A percentile compares a stretch with the other conserved stretches of the same genome.
Evolutionary conservation across 768 basidiomycete species (phyloP).

Genomic region (Tricholoma furcatifolium): DNA sequence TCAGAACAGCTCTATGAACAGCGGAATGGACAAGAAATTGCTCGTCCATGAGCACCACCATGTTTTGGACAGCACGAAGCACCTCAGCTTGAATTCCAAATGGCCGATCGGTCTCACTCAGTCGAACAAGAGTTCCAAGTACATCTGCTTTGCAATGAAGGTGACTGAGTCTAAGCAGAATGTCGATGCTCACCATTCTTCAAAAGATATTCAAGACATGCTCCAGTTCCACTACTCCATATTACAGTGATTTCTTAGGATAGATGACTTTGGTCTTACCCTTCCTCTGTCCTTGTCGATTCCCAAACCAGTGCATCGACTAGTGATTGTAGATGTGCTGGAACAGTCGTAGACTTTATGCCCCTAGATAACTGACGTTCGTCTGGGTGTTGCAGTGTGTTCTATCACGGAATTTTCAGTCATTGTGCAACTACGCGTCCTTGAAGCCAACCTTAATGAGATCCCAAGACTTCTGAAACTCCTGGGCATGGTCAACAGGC

Average conservation of each 20-base stretch:
- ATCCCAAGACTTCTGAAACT: slow-evolving; percentile 78
- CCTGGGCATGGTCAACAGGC: slow-evolving; percentile 62
- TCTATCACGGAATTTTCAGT: slow-evolving; percentile 39
- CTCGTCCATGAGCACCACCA: slow-evolving; percentile 90
- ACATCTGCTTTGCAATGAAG: slow-evolving; percentile 53
- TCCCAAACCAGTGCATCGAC: slow-evolving; percentile 87
- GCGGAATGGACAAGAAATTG: slow-evolving; percentile 91
- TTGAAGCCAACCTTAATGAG: slow-evolving; percentile 56
- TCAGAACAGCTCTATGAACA: slow-evolving; percentile 84
- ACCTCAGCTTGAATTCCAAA: slow-evolving; percentile 92
- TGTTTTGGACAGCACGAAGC: slow-evolving; percentile 81
- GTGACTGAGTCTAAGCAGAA: slow-evolving; percentile 52
- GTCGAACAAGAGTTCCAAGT: slow-evolving; percentile 77
- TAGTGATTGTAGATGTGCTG: slow-evolving; percentile 71
- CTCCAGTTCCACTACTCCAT: slow-evolving; percentile 71
- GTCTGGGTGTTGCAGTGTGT: slow-evolving; percentile 83
- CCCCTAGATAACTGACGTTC: slow-evolving; percentile 84
- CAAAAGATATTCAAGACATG: slow-evolving; percentile 86
- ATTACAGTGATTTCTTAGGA: slow-evolving; percentile 7
- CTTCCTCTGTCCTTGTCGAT: slow-evolving; percentile 80
- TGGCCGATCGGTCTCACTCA: slow-evolving; percentile 83
- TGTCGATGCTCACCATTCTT: slow-evolving; percentile 82
- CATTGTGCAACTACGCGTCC: not conserved
- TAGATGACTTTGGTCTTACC: slow-evolving; percentile 47
- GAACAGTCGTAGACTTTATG: slow-evolving; percentile 80